Conservation (phyloP, 1,139 yeast species). For the Sugiyamaella pinicola region DNA sequence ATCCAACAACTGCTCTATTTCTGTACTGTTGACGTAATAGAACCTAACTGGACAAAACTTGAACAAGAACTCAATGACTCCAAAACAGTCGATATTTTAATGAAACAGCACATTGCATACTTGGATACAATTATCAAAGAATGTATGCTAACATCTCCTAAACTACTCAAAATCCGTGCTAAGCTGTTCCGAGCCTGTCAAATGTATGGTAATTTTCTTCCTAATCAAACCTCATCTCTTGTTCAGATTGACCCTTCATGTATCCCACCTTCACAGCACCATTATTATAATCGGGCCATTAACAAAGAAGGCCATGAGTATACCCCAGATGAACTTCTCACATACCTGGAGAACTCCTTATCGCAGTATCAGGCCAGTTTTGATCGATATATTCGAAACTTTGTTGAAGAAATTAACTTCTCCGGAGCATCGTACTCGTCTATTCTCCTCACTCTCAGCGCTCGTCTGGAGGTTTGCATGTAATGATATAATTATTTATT, state of each 20-base stretch:
- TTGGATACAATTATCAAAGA: slow-evolving; percentile 68
- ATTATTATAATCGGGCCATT: slow-evolving; percentile 42
- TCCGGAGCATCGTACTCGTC: slow-evolving; percentile 68
- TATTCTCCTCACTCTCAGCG: slow-evolving; percentile 55
- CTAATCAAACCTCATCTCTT: slow-evolving; percentile 58
- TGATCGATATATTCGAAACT: slow-evolving; percentile 55
- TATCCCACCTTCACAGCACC: slow-evolving; percentile 47
- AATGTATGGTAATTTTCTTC: slow-evolving; percentile 57
- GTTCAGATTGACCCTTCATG: slow-evolving; percentile 54
- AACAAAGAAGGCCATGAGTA: slow-evolving; percentile 43
- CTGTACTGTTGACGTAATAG: slow-evolving; percentile 62
- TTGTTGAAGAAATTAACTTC: slow-evolving; percentile 56
- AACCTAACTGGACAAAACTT: slow-evolving; percentile 55
- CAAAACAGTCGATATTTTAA: slow-evolving; percentile 55
- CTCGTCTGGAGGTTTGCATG: slow-evolving; percentile 50
- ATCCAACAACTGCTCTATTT: slow-evolving; percentile 59
- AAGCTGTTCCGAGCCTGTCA: slow-evolving; percentile 45
- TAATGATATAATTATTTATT: slow-evolving; percentile 10
- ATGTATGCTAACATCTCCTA: slow-evolving; percentile 65
- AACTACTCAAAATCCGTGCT: slow-evolving; percentile 51
- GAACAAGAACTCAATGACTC: slow-evolving; percentile 37
- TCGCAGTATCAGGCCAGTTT: slow-evolving; percentile 58
- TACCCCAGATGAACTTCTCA: slow-evolving; percentile 33
- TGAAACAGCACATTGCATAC: slow-evolving; percentile 56
- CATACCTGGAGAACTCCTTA: slow-evolving; percentile 51